A percentile compares a stretch with the other conserved stretches of the same genome.
phyloP scores from a whole-genome alignment of 805 yeast genomes.

The Candida mattraensis region DNA sequence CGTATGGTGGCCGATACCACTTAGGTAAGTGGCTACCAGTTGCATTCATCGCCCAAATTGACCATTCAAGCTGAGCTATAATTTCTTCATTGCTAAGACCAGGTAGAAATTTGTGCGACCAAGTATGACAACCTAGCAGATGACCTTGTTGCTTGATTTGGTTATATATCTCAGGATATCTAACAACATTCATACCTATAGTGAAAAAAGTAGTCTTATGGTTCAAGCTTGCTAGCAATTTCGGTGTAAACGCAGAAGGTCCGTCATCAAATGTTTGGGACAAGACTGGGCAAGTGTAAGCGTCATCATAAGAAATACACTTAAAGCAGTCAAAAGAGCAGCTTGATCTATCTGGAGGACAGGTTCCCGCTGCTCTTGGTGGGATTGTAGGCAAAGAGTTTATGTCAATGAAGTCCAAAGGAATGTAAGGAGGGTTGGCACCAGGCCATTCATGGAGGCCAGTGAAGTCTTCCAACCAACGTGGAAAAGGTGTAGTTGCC shows the following conservation, averaged over 20 bases:
- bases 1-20: conserved; percentile 97
- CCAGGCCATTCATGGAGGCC: conserved; percentile 84
- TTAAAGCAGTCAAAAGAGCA: conserved; percentile 88
- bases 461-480: conserved; percentile 76
- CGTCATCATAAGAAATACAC: conserved; percentile 76
- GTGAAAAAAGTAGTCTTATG: conserved; percentile 77
- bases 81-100: conserved; percentile 74
- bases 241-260: conserved; percentile 72
- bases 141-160: conserved; percentile 64
- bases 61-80: conserved; percentile 91
- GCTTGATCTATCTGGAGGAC: conserved; percentile 49
- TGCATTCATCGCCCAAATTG: conserved; percentile 97
- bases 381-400: conserved; percentile 48
- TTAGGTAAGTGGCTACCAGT: conserved; percentile 84
- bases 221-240: conserved; percentile 53
- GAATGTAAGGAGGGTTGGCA: conserved; percentile 82
- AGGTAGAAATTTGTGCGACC: conserved; percentile 89
- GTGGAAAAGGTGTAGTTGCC: conserved; percentile 52
- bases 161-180: conserved; percentile 70
- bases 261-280: conserved; percentile 97
- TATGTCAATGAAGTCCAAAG: conserved; percentile 69
- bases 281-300: conserved; percentile 67
- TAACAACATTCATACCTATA: conserved; percentile 76
- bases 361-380: conserved; percentile 55
- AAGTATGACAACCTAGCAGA: conserved; percentile 83